phyloP scores from a whole-genome alignment of 768 basidiomycete species.

The Boletus reticulatus region DNA sequence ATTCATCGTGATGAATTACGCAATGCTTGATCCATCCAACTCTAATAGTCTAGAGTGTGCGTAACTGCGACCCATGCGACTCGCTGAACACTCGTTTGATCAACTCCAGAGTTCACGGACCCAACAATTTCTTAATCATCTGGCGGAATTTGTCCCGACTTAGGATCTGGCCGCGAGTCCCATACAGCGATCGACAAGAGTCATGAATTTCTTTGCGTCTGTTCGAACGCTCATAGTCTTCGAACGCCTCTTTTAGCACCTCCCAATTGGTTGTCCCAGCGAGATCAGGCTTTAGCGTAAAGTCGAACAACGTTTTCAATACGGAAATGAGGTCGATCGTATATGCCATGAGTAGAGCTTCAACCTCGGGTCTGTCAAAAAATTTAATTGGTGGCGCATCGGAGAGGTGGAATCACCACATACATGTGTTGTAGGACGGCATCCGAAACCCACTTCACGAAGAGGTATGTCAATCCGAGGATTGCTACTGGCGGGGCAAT shows the following conservation, averaged over 20 bases:
- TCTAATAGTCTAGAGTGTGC: too few relatives aligned
- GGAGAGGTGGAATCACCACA: background rate
- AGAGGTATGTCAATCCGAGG: constrained; percentile 3
- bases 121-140: background rate
- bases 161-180: background rate
- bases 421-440: background rate
- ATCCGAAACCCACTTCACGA: constrained; percentile 5
- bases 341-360: constrained; percentile 4
- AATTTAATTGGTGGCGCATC: background rate
- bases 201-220: background rate
- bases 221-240: background rate
- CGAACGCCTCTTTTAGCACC: constrained; percentile 3
- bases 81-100: too few relatives aligned
- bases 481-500: constrained; percentile 2
- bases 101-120: background rate
- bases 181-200: background rate
- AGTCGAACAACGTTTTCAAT: background rate
- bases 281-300: constrained; percentile 5
- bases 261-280: constrained; percentile 5
- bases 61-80: too few relatives aligned
- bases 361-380: background rate
- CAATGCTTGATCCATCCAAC: too few relatives aligned
- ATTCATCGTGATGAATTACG: too few relatives aligned
- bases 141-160: background rate
- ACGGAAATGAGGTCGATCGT: constrained; percentile 3